Evolutionary conservation across 768 basidiomycete species (phyloP), one percentile per base, ranked within the genome.

Genomic region (Hemileccinum impolitum): DNA sequence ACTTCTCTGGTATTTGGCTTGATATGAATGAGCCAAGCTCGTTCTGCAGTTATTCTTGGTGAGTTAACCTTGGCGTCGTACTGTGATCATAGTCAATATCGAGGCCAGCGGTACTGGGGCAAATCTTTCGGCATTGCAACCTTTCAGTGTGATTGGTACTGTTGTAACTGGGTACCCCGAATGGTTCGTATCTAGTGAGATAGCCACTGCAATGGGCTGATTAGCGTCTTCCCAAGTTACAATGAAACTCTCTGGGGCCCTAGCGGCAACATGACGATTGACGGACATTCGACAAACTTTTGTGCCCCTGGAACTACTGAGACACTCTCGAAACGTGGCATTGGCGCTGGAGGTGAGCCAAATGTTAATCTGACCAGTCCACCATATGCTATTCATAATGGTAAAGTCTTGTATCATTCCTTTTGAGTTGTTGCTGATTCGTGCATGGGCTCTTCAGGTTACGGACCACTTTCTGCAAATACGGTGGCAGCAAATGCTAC

Each of bases 201-300:
- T 6, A 6, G 41, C 12, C 0, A 3, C 8, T 5, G 5, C 13
- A 21, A 14, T n/a, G 11, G 26, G 6, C 38, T 55, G 40, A 53
- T 30, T 10, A 0, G 21, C 3, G 11, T 34, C n/a, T 25, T 31
- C 37, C 6, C 13, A 34, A 86, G 85, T 37, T 89, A 89, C 60
- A 76, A 88, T 56, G 56, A 74, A 17, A 74, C 78, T 0, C 58
- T 78, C 13, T 87, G 74, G 57, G 86, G 85, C 13, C 77, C 79
- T 0, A 86, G 84, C 53, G 87, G 87, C 4, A 90, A 89, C 58
- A 78, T 89, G 62, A 86, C 83, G 12, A 75, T 87, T 53, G 82
- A 85, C 45, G 85, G 84, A 6, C 78, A 71, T 3, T 66, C 76
- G 36, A 88, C 85, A 6, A 83, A 76, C 52, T 66, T 57, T 11